Evolutionary conservation across 106 monocot species (phyloP), one percentile per base, ranked within the genome.

Genomic region (Dioscorea alata): DNA sequence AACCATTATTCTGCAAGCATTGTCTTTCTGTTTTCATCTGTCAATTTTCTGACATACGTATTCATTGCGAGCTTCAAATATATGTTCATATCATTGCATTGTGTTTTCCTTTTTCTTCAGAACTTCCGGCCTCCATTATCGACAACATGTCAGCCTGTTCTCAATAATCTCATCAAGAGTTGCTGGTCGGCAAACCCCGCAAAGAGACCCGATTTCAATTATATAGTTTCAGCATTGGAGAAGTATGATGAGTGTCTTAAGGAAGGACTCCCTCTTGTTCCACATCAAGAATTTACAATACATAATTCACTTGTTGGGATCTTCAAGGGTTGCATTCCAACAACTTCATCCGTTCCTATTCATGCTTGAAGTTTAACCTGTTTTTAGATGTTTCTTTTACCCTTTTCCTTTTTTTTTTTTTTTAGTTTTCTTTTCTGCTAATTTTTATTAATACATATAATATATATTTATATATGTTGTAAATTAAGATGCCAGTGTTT

Each of bases 151-250:
- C 75, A 91, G 0, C 86, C 95, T 10, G 88, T 82, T 9, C 77
- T 95, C 51, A 95, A 88, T 75, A 73, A 84, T 24, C 86, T 95
- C 21, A 95, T 95, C 53, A 83, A 81, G 77, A 80, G 64, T 0
- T 91, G 95, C 31, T 95, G 95, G 95, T 88, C 88, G 20, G 80
- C 74, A 23, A 91, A 86, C 63, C 95, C 95, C 15, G 71, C 79
- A 8, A 86, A 82, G 78, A 70, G 95, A 50, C 95, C 91, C 2
- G 91, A 95, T 61, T 91, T 95, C 73, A 74, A 66, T 53, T 77
- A 86, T 56, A 91, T 95, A 19, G 88, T 95, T 20, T 64, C 91
- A 15, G 74, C 72, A 3, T 64, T 95, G 65, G 91, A 95, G 73
- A 91, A 80, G 49, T 86, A 71, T 18, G 91, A 95, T 33, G 76